Conservation (phyloP, 1,284 basidiomycete species). For the Moniliophthora roreri region DNA sequence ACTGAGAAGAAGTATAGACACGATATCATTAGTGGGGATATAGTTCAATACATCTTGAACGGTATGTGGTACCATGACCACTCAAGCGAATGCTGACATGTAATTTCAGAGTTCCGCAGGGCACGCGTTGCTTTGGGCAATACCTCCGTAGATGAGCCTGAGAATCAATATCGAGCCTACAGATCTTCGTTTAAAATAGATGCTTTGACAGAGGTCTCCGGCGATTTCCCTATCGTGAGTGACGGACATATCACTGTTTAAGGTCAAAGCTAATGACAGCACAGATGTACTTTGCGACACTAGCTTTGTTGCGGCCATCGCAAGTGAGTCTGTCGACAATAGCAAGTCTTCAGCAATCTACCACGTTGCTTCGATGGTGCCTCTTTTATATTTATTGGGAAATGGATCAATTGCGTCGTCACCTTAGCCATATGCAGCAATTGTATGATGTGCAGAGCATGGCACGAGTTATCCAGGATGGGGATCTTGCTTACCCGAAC, state of each 20-base stretch:
- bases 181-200: background rate
- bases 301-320: background rate
- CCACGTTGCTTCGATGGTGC: background rate
- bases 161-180: constrained; percentile 5
- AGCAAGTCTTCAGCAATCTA: background rate
- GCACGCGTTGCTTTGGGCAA: constrained; percentile 14
- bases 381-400: background rate
- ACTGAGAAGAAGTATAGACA: constrained; percentile 17
- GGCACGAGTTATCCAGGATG: background rate
- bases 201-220: background rate
- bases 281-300: background rate
- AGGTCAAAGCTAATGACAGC: background rate
- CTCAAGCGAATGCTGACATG: background rate
- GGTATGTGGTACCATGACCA: background rate
- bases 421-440: background rate
- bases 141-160: constrained; percentile 8
- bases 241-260: background rate
- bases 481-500: constrained; percentile 1
- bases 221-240: constrained; percentile 18
- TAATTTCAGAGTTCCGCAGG: constrained; percentile 15
- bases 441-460: background rate
- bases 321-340: background rate
- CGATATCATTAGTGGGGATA: constrained; percentile 19
- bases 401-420: background rate
- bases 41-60: constrained; percentile 16